Conservation (phyloP, 148 eudicot species). For the Fallopia convolvulus region DNA sequence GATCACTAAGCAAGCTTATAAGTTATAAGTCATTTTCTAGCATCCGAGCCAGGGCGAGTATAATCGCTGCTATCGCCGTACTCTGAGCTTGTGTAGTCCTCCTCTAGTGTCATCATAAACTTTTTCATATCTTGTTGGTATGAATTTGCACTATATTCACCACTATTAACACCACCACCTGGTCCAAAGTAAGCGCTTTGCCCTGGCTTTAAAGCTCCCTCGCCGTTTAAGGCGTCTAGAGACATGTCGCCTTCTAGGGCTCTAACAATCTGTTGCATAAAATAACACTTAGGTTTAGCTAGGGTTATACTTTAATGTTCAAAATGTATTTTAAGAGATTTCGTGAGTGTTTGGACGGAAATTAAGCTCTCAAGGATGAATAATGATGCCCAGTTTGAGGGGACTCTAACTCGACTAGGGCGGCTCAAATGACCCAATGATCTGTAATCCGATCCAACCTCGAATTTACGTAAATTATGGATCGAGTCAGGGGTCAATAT, state of each 20-base stretch:
- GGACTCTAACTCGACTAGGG: no score
- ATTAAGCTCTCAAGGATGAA: no score
- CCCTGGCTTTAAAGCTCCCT: slow-evolving; percentile 1
- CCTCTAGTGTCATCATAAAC: slow-evolving; percentile 2
- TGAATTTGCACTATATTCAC: background rate
- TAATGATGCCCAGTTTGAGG: no score
- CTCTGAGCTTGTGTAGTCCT: slow-evolving; percentile 8
- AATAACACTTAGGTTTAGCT: background rate
- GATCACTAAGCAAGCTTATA: background rate
- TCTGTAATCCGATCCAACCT: no score
- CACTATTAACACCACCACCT: background rate
- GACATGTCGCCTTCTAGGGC: slow-evolving; percentile 13
- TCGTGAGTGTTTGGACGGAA: no score
- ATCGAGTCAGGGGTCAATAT: no score
- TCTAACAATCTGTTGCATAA: slow-evolving; percentile 11
- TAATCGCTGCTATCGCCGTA: background rate
- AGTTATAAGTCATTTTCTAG: background rate
- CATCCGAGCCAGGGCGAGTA: background rate
- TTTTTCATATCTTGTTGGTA: slow-evolving; percentile 8
- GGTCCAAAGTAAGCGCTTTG: background rate
- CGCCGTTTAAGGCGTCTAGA: slow-evolving; percentile 5
- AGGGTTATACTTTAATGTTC: no score
- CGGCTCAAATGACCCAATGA: no score
- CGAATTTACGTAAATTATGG: no score
- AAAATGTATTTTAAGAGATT: no score